phyloP scores from a whole-genome alignment of 2,329 filamentous ascomycete species.

The Arthrobotrys sphaeroides region DNA sequence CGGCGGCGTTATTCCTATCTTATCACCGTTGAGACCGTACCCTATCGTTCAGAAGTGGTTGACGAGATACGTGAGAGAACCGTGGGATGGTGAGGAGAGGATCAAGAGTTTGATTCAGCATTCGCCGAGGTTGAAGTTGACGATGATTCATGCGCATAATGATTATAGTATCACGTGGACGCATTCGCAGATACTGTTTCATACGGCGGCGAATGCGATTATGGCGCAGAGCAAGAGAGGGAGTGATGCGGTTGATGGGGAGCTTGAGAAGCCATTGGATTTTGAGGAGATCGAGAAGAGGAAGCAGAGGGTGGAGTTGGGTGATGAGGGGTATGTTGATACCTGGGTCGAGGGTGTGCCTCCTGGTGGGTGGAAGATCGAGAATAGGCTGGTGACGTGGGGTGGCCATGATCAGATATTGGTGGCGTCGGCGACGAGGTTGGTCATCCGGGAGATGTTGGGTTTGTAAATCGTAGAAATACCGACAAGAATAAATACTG shows the following conservation, averaged over 20 bases:
- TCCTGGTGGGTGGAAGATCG: conserved; percentile 55
- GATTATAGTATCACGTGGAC: conserved; percentile 83
- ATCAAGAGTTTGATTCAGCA: conserved; percentile 68
- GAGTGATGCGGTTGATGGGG: conserved; percentile 51
- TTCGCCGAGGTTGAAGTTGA: conserved; percentile 70
- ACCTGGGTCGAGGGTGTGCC: conserved; percentile 56
- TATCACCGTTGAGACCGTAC: conserved; percentile 77
- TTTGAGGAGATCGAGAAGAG: conserved; percentile 56
- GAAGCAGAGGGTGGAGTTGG: conserved; percentile 54
- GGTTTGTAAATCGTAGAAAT: conserved; percentile 14
- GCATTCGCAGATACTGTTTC: conserved; percentile 73
- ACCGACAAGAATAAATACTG: no score
- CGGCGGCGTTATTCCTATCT: conserved; percentile 78
- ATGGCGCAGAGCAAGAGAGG: conserved; percentile 59
- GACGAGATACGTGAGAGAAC: conserved; percentile 74
- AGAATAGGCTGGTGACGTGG: conserved; percentile 58
- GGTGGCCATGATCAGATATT: conserved; percentile 54
- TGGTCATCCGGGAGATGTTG: conserved; percentile 47
- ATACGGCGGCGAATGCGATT: conserved; percentile 68
- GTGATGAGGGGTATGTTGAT: conserved; percentile 55
- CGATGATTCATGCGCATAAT: conserved; percentile 80
- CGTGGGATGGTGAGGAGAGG: conserved; percentile 78
- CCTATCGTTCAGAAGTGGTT: conserved; percentile 72
- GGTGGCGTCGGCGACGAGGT: conserved; percentile 11
- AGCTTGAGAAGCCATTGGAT: conserved; percentile 58